Evolutionary conservation across 2,329 filamentous ascomycete species (phyloP), one percentile per base, ranked within the genome.

Genomic region (Beauveria pseudobassiana): DNA sequence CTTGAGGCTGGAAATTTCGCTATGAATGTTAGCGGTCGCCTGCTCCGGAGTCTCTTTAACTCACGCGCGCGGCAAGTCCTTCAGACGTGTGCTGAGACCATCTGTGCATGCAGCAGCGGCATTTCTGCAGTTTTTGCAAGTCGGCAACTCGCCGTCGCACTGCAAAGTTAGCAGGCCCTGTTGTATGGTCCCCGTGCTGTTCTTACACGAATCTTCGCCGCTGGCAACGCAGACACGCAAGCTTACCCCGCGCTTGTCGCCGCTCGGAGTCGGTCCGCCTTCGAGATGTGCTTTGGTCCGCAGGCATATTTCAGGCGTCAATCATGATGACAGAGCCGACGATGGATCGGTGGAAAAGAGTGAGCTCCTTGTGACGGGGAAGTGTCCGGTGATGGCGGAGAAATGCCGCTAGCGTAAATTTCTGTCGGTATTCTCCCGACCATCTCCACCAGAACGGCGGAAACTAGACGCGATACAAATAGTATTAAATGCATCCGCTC

Each of bases 151-250:
- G 1, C 78, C 77, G 64, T 80, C 77, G 49, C 79, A 82, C 77
- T 80, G 28, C 6, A 5, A 18, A 1, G 8, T 61, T n/a, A 61
- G 34, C 20, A 10, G 26, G 42, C 30, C n/a, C 1, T 42, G 1
- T 1, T 12, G 40, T 6, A 16, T 16, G 12, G 6, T 26, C 2
- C 48, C 16, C 1, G 26, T 24, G 28, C 14, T 52, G 14, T 7
- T 64, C 73, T 26, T 70, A 78, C 78, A 51, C 75, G 75, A 66
- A 82, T 81, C 69, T 82, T 28, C 80, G 73, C 48, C 77, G 71
- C 63, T 82, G 79, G 61, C 80, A 82, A 5, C 74, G 69, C 20
- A 68, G 65, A 65, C 70, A 70, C 0, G 71, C 68, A 51, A 76
- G 65, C 6, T 70, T 66, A 49, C 71, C 64, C 18, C 72, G 65